Evolutionary conservation across 495 filamentous ascomycete species (phyloP).

Genomic region (Tuber microsphaerosporum): DNA sequence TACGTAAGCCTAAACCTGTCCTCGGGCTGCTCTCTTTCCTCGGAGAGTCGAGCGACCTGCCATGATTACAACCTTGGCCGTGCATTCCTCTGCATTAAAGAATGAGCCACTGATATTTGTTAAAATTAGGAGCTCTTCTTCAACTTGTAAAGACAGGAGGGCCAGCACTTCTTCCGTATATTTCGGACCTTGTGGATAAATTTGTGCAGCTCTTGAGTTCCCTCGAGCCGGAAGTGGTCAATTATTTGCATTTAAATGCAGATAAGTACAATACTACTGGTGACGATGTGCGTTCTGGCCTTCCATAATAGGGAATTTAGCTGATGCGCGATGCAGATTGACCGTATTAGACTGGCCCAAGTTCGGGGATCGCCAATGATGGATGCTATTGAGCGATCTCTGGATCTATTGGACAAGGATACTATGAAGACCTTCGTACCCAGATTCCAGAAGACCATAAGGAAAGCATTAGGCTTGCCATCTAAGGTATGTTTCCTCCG

Average conservation of each 20-base stretch:
- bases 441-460: slow-evolving; percentile 67
- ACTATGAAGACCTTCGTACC: slow-evolving; percentile 68
- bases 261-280: slow-evolving; percentile 73
- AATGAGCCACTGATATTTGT: slow-evolving; percentile 10
- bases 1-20: slow-evolving; percentile 27
- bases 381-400: slow-evolving; percentile 83
- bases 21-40: not conserved
- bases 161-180: slow-evolving; percentile 64
- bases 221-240: slow-evolving; percentile 74
- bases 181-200: slow-evolving; percentile 71
- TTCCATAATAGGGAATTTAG: not conserved
- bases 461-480: slow-evolving; percentile 77
- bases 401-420: slow-evolving; percentile 72
- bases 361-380: slow-evolving; percentile 83
- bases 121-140: slow-evolving; percentile 57
- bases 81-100: not conserved
- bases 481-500: slow-evolving; percentile 52
- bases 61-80: not conserved
- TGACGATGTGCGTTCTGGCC: slow-evolving; percentile 47
- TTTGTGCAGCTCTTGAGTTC: slow-evolving; percentile 74
- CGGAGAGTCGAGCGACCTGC: not conserved
- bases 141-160: slow-evolving; percentile 83
- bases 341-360: slow-evolving; percentile 69
- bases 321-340: slow-evolving; percentile 50
- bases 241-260: slow-evolving; percentile 85